Evolutionary conservation across 1,139 yeast species (phyloP), one percentile per base, ranked within the genome.

Genomic region (Suhomyces taliae): DNA sequence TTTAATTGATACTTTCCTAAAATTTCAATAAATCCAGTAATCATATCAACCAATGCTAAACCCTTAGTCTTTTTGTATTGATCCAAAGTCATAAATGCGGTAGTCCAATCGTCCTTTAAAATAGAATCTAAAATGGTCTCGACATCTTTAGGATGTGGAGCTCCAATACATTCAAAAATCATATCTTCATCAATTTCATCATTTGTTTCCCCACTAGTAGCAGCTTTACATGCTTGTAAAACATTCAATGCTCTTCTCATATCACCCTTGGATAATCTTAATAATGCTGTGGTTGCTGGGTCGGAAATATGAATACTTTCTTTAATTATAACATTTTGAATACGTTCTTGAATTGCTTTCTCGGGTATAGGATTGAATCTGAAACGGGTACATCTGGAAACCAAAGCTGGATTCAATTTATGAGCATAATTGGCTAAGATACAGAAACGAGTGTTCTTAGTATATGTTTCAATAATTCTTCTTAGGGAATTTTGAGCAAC

Each of bases 221-320:
- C 88, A 0, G 97, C 90, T 53, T 87, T 81, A 64, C 99, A 89
- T 0, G 98, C 96, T 67, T 95, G 99, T 45, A 95, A 68, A 7
- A 95, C 97, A 62, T 95, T 95, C 56, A 95, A 76, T 0, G 96
- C 96, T 50, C 90, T 82, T 70, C 99, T 82, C 99, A 95, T 95
- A 66, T 95, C 99, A 43, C 99, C 99, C 51, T 82, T 79, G 8
- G 95, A 79, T 47, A 93, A 76, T 44, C 71, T 74, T 50, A 93
- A 71, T 46, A 95, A 72, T 1, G 97, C 84, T 1, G 67, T 66
- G 42, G 79, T 71, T 0, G 97, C 98, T 0, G 74, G 82, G 0
- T 74, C 66, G 0, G 75, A 62, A 24, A 95, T 73, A 9, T 73
- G 68, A 41, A 93, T 71, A 1, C 79, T 66, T 59, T 95, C 99